Percentiles rank a stretch among this genome's conserved stretches.
Evolutionary conservation across 768 basidiomycete species (phyloP).

Genomic region (Phallus indusiatus): DNA sequence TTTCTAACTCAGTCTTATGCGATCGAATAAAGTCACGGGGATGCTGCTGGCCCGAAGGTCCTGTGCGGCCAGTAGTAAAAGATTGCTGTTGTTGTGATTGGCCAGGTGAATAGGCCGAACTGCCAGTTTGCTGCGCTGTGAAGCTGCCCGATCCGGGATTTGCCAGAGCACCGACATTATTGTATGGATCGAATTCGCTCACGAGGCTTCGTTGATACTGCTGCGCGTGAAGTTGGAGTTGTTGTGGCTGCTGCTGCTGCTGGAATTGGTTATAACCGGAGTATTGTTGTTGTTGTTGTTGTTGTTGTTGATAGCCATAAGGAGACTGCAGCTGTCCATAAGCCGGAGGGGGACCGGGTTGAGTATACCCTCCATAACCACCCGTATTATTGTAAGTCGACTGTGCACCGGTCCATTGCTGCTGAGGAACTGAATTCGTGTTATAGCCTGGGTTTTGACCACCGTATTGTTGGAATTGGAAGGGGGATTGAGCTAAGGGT

Average conservation of each 20-base stretch:
- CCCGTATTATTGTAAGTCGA: neutral
- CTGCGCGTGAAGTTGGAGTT: slow-evolving; percentile 28
- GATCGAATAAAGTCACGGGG: slow-evolving; percentile 59
- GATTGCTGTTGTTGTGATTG: slow-evolving; percentile 19
- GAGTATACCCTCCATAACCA: neutral
- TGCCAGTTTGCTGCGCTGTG: slow-evolving; percentile 12
- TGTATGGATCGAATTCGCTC: slow-evolving; percentile 11
- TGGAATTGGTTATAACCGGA: slow-evolving; percentile 13
- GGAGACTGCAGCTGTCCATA: slow-evolving; percentile 3
- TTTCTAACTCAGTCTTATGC: slow-evolving; percentile 59
- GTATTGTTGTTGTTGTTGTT: slow-evolving; percentile 9
- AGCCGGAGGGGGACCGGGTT: neutral
- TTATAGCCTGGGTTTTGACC: neutral
- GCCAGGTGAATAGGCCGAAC: slow-evolving; percentile 16
- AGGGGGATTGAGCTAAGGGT: neutral
- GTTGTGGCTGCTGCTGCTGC: slow-evolving; percentile 25
- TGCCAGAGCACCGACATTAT: neutral
- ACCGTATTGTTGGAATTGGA: slow-evolving; percentile 4
- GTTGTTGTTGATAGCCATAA: slow-evolving; percentile 22
- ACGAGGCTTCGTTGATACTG: slow-evolving; percentile 24
- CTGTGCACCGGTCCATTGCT: neutral
- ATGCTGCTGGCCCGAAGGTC: slow-evolving; percentile 34
- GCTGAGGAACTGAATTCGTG: neutral
- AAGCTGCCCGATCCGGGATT: neutral
- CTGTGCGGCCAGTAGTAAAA: neutral